phyloP scores from a whole-genome alignment of 176 grass and related monocot species.

The Leersia perrieri region DNA sequence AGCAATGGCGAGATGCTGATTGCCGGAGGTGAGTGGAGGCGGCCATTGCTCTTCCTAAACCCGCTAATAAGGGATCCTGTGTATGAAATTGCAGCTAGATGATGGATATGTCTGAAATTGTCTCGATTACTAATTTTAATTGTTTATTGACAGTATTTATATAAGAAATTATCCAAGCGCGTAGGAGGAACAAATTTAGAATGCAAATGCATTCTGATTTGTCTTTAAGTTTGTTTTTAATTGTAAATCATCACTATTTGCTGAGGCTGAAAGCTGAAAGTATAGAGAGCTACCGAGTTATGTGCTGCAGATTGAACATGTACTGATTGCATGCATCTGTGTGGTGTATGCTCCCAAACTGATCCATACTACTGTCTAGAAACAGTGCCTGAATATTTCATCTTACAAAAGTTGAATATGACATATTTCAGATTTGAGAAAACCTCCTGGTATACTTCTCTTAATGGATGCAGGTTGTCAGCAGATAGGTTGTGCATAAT shows the following conservation, averaged over 20 bases:
- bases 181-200: background rate
- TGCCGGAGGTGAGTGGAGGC: background rate
- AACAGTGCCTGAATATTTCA: background rate
- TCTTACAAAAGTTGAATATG: background rate
- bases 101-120: background rate
- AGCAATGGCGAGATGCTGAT: background rate
- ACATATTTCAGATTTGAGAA: background rate
- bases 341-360: no score
- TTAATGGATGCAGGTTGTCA: background rate
- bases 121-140: background rate
- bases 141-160: background rate
- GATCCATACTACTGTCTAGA: no score
- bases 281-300: background rate
- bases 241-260: background rate
- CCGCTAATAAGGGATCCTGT: background rate
- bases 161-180: background rate
- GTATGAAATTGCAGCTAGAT: background rate
- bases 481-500: background rate
- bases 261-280: background rate
- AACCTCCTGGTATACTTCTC: background rate
- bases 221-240: background rate
- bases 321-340: background rate
- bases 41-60: background rate
- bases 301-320: background rate
- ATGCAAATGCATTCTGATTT: conserved; percentile 3